A percentile compares a stretch with the other conserved stretches of the same genome.
These are phyloP conservation scores for Psidium friedrichsthalianum DNA, from an alignment of 345 rosid genomes.

Conservation along the genomic window DNA sequence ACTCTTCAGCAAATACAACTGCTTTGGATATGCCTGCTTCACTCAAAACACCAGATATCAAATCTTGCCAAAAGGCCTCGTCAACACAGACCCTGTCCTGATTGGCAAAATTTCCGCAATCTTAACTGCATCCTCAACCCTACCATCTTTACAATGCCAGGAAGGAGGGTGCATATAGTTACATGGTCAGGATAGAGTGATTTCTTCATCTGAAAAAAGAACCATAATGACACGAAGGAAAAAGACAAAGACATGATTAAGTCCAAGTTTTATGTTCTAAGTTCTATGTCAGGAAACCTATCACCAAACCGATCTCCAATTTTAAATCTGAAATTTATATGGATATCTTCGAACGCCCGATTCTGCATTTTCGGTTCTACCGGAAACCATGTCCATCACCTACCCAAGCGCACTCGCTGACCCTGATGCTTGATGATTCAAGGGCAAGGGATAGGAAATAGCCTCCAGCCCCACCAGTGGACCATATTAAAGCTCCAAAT, in stretches of 20 bases:
- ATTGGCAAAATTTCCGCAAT: conserved; percentile 45
- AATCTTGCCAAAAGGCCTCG: conserved; percentile 54
- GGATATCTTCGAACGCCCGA: too few species aligned
- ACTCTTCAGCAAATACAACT: conserved; percentile 47
- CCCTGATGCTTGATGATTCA: not conserved
- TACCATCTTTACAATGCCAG: conserved; percentile 62
- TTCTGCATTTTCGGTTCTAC: too few species aligned
- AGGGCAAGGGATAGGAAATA: not conserved
- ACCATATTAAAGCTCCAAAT: not conserved
- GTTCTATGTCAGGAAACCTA: too few species aligned
- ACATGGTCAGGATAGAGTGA: conserved; percentile 61
- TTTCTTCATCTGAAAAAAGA: conserved; percentile 90
- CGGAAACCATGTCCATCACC: too few species aligned
- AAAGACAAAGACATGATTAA: too few species aligned
- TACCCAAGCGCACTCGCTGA: not conserved
- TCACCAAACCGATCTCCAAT: too few species aligned
- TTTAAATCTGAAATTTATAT: too few species aligned
- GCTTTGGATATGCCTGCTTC: conserved; percentile 53
- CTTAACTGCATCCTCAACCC: conserved; percentile 54
- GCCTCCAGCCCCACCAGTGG: not conserved
- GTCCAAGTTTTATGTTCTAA: too few species aligned
- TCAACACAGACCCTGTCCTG: conserved; percentile 11
- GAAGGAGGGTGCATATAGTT: conserved; percentile 79
- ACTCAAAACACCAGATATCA: conserved; percentile 54
- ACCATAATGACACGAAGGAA: conserved; percentile 50